Percentiles rank a stretch among this genome's conserved stretches.
phyloP scores from a whole-genome alignment of 2,329 filamentous ascomycete species.

The Penicillium sclerotiorum region DNA sequence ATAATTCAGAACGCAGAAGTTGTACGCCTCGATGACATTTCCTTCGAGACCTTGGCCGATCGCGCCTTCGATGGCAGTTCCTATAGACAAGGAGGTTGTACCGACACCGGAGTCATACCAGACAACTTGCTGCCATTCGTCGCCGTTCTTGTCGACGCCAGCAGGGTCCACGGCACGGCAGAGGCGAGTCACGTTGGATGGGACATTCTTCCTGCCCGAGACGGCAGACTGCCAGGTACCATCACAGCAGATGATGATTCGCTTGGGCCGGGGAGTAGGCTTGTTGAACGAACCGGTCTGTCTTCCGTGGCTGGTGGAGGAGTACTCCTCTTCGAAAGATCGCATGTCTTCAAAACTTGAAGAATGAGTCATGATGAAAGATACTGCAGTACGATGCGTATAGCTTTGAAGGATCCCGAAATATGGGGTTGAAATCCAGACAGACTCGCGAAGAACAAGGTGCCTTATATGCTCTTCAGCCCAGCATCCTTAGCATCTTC shows the following conservation, averaged over 20 bases:
- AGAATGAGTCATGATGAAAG: too few species aligned
- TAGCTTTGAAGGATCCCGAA: too few species aligned
- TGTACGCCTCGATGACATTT: constrained; percentile 25
- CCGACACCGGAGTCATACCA: constrained; percentile 40
- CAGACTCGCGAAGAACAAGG: too few species aligned
- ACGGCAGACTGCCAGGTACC: constrained; percentile 38
- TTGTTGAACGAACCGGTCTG: too few species aligned
- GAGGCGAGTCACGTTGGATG: constrained; percentile 36
- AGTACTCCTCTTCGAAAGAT: too few species aligned
- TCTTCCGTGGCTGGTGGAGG: too few species aligned
- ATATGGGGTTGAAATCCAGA: too few species aligned
- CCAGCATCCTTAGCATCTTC: too few species aligned
- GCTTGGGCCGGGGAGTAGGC: too few species aligned
- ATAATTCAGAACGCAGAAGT: constrained; percentile 25
- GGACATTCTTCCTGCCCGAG: constrained; percentile 32
- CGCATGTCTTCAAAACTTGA: too few species aligned
- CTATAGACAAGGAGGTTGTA: constrained; percentile 27
- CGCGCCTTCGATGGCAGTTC: constrained; percentile 29
- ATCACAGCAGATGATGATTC: constrained; percentile 38
- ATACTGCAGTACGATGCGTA: too few species aligned
- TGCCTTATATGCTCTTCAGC: too few species aligned
- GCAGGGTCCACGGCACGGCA: constrained; percentile 31
- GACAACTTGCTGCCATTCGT: constrained; percentile 33
- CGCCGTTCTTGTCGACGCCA: constrained; percentile 27
- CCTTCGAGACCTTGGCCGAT: constrained; percentile 21